phyloP scores from a whole-genome alignment of 2,329 filamentous ascomycete genomes.

The Emmonsiellopsis sp. region DNA sequence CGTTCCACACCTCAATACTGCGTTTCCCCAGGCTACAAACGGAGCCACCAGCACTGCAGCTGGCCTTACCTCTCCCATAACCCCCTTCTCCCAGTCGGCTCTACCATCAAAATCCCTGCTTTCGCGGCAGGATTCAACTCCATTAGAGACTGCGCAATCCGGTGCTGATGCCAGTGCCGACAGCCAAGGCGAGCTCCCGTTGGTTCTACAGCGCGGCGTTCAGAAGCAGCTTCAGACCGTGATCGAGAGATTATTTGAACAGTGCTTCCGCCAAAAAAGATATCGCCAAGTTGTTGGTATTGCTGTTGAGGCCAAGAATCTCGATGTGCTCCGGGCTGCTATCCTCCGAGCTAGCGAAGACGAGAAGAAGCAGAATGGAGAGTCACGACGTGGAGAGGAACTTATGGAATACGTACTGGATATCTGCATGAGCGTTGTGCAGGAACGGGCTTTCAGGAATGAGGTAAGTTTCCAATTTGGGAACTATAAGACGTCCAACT shows the following conservation, averaged over 20 bases:
- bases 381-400: constrained; percentile 64
- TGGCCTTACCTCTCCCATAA: constrained; percentile 73
- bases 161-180: constrained; percentile 46
- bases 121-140: constrained; percentile 63
- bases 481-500: not conserved
- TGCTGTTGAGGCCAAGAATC: constrained; percentile 85
- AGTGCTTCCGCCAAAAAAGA: constrained; percentile 72
- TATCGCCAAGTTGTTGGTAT: constrained; percentile 97
- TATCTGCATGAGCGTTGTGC: constrained; percentile 96
- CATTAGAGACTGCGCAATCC: constrained; percentile 47
- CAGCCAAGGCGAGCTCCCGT: constrained; percentile 45
- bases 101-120: constrained; percentile 89
- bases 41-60: constrained; percentile 59
- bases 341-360: constrained; percentile 85
- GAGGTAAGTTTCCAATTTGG: constrained; percentile 36
- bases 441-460: constrained; percentile 77
- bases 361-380: constrained; percentile 57
- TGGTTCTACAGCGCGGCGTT: constrained; percentile 63
- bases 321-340: constrained; percentile 74
- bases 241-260: constrained; percentile 84
- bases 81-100: constrained; percentile 88
- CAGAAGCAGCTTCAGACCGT: constrained; percentile 72
- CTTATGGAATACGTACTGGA: constrained; percentile 93
- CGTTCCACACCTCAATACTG: constrained; percentile 62
- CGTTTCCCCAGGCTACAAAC: constrained; percentile 59